Percentiles rank a stretch among this genome's conserved stretches.
These are phyloP conservation scores for Diaporthe nobilis DNA, from an alignment of 2,329 filamentous ascomycete species.

Conservation along the genomic window DNA sequence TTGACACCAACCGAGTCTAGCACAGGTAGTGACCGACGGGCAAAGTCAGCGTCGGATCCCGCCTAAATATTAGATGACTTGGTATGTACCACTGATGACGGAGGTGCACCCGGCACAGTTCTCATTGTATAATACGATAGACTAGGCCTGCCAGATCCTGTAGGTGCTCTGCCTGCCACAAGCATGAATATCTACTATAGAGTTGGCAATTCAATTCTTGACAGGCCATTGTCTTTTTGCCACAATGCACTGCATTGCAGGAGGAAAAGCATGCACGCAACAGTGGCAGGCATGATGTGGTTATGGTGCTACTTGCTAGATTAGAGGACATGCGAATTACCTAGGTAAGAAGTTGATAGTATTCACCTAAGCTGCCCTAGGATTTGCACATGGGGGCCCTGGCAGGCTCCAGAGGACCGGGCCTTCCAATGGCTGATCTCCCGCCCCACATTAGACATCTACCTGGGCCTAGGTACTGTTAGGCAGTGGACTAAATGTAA, in stretches of 20 bases:
- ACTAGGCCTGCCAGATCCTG: not conserved
- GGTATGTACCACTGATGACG: conserved; percentile 1
- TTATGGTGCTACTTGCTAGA: not conserved
- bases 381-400: conserved; percentile 23
- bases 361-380: not conserved
- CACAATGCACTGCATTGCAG: not conserved
- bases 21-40: conserved; percentile 20
- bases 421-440: not conserved
- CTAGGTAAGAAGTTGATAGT: too few species aligned
- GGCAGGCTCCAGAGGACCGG: not conserved
- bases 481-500: not conserved
- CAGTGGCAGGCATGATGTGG: not conserved
- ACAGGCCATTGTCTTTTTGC: not conserved
- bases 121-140: conserved; percentile 1
- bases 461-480: not conserved
- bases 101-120: not conserved
- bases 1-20: conserved; percentile 32
- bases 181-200: not conserved
- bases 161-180: not conserved
- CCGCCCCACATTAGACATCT: conserved; percentile 6
- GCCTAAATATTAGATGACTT: conserved; percentile 12
- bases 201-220: not conserved
- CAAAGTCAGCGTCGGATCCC: conserved; percentile 36
- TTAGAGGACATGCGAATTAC: not conserved
- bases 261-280: too few species aligned